Conservation (phyloP, 805 yeast species). For the Tetrapisispora iriomotensis region DNA sequence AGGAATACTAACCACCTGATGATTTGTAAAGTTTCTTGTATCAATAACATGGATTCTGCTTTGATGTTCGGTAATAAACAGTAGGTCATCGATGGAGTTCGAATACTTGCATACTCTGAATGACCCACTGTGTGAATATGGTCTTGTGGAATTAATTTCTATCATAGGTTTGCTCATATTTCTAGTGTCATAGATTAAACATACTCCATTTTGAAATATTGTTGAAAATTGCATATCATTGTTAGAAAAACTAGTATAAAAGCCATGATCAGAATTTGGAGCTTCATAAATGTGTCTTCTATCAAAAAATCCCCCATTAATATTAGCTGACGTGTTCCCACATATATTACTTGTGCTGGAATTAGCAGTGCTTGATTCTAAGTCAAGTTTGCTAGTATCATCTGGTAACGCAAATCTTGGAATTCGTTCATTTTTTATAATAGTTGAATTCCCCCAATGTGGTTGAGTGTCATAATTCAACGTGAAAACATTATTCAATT, state of each 20-base stretch:
- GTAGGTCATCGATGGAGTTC: slow-evolving; percentile 60
- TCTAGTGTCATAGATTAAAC: slow-evolving; percentile 68
- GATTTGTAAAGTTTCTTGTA: slow-evolving; percentile 59
- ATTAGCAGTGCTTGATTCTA: not conserved
- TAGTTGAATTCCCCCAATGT: slow-evolving; percentile 25
- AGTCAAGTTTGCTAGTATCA: slow-evolving; percentile 6
- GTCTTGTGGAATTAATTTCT: slow-evolving; percentile 51
- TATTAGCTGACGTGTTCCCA: not conserved
- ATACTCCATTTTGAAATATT: slow-evolving; percentile 78
- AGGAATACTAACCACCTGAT: slow-evolving; percentile 68
- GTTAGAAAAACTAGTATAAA: slow-evolving; percentile 70
- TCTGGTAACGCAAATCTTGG: slow-evolving; percentile 26
- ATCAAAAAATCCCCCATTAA: slow-evolving; percentile 11
- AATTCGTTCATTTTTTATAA: slow-evolving; percentile 19
- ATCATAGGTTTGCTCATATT: slow-evolving; percentile 44
- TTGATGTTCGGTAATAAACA: slow-evolving; percentile 72
- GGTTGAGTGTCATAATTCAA: slow-evolving; percentile 21
- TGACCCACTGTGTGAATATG: slow-evolving; percentile 47
- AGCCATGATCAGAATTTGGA: slow-evolving; percentile 60
- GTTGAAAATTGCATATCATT: slow-evolving; percentile 67
- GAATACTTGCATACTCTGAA: slow-evolving; percentile 58
- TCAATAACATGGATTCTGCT: slow-evolving; percentile 83
- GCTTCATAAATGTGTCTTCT: slow-evolving; percentile 38
- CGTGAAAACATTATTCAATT: slow-evolving; percentile 21
- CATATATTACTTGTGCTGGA: not conserved